A percentile compares a stretch with the other conserved stretches of the same genome.
Conservation (phyloP, 1,284 basidiomycete genomes). For the Termitomyces sp. region DNA sequence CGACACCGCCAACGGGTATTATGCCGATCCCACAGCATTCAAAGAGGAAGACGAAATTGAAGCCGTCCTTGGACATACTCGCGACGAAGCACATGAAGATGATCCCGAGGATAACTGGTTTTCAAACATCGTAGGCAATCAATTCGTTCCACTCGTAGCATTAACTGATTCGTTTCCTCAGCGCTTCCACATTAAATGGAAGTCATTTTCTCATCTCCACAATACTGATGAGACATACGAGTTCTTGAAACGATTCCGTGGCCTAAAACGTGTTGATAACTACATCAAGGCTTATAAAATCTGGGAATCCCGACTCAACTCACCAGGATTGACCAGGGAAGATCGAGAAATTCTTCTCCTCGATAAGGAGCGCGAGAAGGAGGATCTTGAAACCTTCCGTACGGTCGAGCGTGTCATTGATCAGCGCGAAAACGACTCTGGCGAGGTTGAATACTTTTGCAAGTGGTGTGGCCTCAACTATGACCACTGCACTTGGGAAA, state of each 20-base stretch:
- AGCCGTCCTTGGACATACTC: conserved; percentile 73
- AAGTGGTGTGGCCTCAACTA: conserved; percentile 97
- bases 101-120: conserved; percentile 80
- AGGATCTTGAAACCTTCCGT: conserved; percentile 88
- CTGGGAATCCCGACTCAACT: conserved; percentile 69
- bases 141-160: conserved; percentile 6
- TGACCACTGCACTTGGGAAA: conserved; percentile 96
- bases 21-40: conserved; percentile 46
- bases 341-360: conserved; percentile 87
- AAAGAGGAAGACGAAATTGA: conserved; percentile 88
- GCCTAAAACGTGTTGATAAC: conserved; percentile 97
- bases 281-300: conserved; percentile 88
- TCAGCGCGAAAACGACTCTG: conserved; percentile 69
- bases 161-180: conserved; percentile 30
- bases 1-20: conserved; percentile 44
- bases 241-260: conserved; percentile 89
- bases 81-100: conserved; percentile 74
- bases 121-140: conserved; percentile 71
- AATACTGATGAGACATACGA: conserved; percentile 97
- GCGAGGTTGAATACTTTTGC: conserved; percentile 87
- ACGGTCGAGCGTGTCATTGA: conserved; percentile 90
- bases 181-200: conserved; percentile 97
- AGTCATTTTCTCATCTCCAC: conserved; percentile 88
- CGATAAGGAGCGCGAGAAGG: conserved; percentile 85
- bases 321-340: conserved; percentile 74